Evolutionary conservation across 179 eudicot genomes (phyloP), one percentile per base, ranked within the genome.

Genomic region (Carnegiea gigantea): DNA sequence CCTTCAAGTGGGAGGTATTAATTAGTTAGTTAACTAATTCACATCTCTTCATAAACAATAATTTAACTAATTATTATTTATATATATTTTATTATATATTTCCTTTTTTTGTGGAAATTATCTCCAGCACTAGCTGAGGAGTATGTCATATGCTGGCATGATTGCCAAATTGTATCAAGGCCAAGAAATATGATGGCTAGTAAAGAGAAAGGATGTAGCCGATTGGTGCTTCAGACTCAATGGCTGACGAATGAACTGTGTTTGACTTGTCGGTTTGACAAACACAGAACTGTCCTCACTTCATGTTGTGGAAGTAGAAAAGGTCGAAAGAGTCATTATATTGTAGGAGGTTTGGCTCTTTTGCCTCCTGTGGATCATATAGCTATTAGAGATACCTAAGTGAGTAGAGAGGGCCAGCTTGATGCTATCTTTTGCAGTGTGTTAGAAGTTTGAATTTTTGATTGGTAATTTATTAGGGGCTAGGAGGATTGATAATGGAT

Each of bases 261-360:
- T 4, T 75, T 59, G 44, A 80, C 78, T 80, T 64, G 23, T 80
- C 72, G 23, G 11, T 44, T 46, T 43, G 57, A 59, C 17, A 23
- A 80, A 48, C 44, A 40, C 44, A 40, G 44, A 40, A 40, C 44
- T 5, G 44, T 7, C 44, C 44, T 6, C 44, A 40, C 9, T 40
- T 40, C 28, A 2, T n/a, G 10, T 6, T 23, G 67, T n/a, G 67
- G 10, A n/a, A 23, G 23, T 9, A 8, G 67, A 60, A 60, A 60
- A 23, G 67, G 26, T 60, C 1, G 7, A 60, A 21, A 60, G 26
- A 6, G 10, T 60, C 12, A n/a, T 60, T n/a, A n/a, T 60, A 23
- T n/a, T 23, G 28, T 60, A 9, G 26, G 26, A 60, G 26, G 67
- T n/a, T 60, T 60, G 67, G 10, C 67, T 60, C 9, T 40, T 40